Conservation (phyloP, 176 grass and related monocot genomes). For the Elymus sibiricus region DNA sequence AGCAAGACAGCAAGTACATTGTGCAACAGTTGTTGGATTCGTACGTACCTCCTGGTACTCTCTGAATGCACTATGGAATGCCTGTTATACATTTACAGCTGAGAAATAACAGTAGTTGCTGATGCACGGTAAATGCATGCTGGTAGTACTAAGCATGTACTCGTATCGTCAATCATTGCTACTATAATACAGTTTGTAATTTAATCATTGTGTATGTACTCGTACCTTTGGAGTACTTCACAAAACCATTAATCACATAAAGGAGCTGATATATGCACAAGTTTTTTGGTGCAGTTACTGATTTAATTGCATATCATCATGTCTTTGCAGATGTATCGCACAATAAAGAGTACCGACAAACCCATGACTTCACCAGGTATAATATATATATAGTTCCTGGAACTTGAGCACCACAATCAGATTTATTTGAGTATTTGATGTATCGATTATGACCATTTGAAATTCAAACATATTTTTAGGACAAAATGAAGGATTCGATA, state of each 20-base stretch:
- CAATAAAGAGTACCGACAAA: conserved; percentile 64
- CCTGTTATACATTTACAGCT: not conserved
- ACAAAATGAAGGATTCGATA: conserved; percentile 56
- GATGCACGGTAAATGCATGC: not conserved
- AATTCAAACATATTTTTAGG: not conserved
- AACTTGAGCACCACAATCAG: no score
- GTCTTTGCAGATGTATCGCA: conserved; percentile 67
- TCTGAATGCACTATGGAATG: not conserved
- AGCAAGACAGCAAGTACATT: not conserved
- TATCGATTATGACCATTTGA: no score
- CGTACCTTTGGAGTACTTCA: not conserved
- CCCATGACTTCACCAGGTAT: conserved; percentile 49
- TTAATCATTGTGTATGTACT: no score
- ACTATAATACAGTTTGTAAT: not conserved
- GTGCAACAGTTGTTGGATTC: not conserved
- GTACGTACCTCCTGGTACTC: no score
- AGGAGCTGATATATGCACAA: not conserved
- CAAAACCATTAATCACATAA: not conserved
- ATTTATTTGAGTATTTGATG: not conserved
- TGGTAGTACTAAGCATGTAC: not conserved
- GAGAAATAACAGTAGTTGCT: not conserved
- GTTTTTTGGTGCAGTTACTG: not conserved
- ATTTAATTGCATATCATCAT: not conserved
- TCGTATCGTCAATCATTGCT: not conserved
- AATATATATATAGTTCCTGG: not conserved